Percentiles rank a stretch among this genome's conserved stretches.
phyloP scores from a whole-genome alignment of 73 alveolate species.

The Durusdinium trenchii region DNA sequence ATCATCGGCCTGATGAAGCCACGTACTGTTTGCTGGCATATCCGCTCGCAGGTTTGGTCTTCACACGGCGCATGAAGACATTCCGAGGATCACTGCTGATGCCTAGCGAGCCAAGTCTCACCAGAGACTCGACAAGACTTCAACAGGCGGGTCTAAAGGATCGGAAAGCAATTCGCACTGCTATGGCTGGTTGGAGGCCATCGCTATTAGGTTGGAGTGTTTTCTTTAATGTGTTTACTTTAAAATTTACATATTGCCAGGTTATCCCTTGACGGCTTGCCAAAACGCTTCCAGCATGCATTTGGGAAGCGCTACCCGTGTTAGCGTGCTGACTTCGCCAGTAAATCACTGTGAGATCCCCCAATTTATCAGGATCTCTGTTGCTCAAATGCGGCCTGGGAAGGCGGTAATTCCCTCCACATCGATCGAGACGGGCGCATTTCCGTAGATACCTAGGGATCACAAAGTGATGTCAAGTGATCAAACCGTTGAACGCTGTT shows the following conservation, averaged over 20 bases:
- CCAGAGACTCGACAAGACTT: no score
- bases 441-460: constrained; percentile 30
- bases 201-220: neutral
- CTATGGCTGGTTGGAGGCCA: neutral
- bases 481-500: neutral
- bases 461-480: neutral
- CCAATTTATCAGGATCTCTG: neutral
- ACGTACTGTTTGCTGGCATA: constrained; percentile 96
- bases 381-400: constrained; percentile 69
- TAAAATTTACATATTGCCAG: no score
- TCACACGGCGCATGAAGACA: constrained; percentile 97
- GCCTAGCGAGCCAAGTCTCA: constrained; percentile 96
- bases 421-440: constrained; percentile 81
- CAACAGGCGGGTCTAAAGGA: neutral
- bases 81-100: constrained; percentile 97
- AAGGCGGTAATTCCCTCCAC: constrained; percentile 64
- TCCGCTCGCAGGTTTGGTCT: constrained; percentile 97
- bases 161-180: neutral
- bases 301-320: no score
- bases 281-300: no score
- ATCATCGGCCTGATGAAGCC: constrained; percentile 39
- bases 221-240: no score
- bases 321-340: no score
- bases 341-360: neutral
- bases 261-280: no score